Percentiles rank a stretch among this genome's conserved stretches.
These are phyloP conservation scores for Rhodamnia rubescens DNA, from an alignment of 345 rosid species.

Conservation along the genomic window DNA sequence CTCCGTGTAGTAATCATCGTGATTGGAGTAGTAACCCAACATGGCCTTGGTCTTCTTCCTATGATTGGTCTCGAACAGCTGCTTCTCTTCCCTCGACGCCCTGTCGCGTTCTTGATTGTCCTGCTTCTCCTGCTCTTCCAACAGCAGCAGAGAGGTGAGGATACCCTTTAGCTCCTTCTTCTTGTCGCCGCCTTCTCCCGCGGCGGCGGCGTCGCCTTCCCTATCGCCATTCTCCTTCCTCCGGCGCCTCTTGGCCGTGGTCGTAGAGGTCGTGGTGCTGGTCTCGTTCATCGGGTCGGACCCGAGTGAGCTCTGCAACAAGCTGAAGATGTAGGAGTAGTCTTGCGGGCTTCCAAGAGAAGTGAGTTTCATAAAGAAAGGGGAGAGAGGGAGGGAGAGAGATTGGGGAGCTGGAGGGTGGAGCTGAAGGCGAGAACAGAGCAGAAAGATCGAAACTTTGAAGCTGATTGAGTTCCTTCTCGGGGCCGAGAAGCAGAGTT, in stretches of 20 bases:
- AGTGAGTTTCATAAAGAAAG: slow-evolving; percentile 5
- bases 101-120: slow-evolving; percentile 24
- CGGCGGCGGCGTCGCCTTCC: background rate
- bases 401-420: background rate
- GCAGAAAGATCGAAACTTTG: background rate
- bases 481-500: background rate
- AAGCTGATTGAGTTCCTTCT: too few relatives aligned
- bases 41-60: slow-evolving; percentile 15
- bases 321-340: background rate
- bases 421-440: background rate
- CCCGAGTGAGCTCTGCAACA: background rate
- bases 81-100: slow-evolving; percentile 27
- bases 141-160: slow-evolving; percentile 14
- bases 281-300: slow-evolving; percentile 10
- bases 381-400: too few relatives aligned
- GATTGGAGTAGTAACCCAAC: slow-evolving; percentile 22
- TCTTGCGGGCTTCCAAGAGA: background rate
- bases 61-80: slow-evolving; percentile 29
- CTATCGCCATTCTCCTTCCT: background rate
- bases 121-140: slow-evolving; percentile 30
- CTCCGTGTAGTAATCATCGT: slow-evolving; percentile 25
- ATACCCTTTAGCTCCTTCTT: slow-evolving; percentile 12
- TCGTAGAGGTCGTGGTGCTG: background rate
- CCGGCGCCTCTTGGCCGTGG: background rate
- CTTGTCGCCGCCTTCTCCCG: background rate